These are phyloP conservation scores for Gnetum montanum DNA, from an alignment of 75 land plant species.

Conservation along the genomic window DNA sequence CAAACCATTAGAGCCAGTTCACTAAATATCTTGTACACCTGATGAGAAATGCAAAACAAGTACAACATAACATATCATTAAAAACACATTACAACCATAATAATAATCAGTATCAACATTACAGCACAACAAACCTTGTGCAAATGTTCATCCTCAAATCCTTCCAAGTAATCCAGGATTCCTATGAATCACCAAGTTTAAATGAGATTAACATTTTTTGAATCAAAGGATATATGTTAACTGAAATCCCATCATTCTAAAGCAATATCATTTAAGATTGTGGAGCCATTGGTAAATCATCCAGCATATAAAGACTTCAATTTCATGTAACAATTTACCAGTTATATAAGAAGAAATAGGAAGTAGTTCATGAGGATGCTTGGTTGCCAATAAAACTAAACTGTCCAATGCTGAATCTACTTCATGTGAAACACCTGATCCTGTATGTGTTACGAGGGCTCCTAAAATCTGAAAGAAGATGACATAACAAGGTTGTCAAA, in stretches of 20 bases:
- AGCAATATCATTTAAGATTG: too few species aligned
- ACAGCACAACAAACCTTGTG: constrained; percentile 42
- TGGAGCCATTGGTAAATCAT: too few species aligned
- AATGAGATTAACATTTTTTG: too few species aligned
- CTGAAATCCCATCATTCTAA: too few species aligned
- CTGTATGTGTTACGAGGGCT: constrained; percentile 67
- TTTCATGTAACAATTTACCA: too few species aligned
- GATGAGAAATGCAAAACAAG: background rate
- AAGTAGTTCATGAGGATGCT: constrained; percentile 50
- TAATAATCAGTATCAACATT: background rate
- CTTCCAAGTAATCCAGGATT: constrained; percentile 79
- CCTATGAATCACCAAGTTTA: constrained; percentile 31
- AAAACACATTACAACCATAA: background rate
- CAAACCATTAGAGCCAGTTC: constrained; percentile 49
- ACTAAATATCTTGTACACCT: constrained; percentile 81
- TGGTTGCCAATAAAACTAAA: constrained; percentile 43
- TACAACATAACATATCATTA: background rate
- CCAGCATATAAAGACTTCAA: too few species aligned
- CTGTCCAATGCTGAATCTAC: constrained; percentile 71
- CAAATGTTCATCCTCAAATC: constrained; percentile 59
- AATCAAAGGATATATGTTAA: too few species aligned
- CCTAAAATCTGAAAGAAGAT: constrained; percentile 53
- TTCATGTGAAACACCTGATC: constrained; percentile 70
- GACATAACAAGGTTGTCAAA: background rate
- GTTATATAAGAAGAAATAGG: constrained; percentile 68